Base-by-base conservation (phyloP, 2,329 filamentous ascomycete genomes). In the Cryphonectria carpinicola region DNA sequence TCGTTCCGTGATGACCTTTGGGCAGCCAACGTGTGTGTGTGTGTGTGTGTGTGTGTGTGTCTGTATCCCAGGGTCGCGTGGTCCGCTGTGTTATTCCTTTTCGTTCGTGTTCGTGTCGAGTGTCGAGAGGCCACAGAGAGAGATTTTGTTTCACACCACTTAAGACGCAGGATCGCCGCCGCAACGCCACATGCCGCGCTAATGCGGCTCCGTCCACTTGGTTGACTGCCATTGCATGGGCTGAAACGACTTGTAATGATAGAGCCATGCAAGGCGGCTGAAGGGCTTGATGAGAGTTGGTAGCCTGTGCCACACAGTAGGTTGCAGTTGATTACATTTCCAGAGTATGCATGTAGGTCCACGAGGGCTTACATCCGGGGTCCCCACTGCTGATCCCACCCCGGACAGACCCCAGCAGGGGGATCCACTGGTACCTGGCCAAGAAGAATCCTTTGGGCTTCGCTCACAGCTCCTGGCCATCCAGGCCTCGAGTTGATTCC, bases 211-310 rank as follows among this genome's bases (percentile, higher is more conserved):
- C 22, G 32, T 43, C 52, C 49, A 68, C 41, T 43, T 54, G 28
- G 63, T 49, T 67, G 69, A 41, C 56, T 28, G 28, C 46, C 37
- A 65, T 43, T 32, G 41, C 49, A 65, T 69, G 56, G 43, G 25
- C 64, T 71, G 70, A 66, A 70, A 65, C 67, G 49, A 39, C 22
- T 68, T 64, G 67, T 32, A 39, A 65, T 46, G 61, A 58, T 43
- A 65, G 52, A 46, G 25, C 22, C 39, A 39, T 64, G 37, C 49
- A 54, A n/a, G 43, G 63, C 39, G 49, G 37, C 52, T 58, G 54
- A 32, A 37, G 25, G 25, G 43, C 66, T 54, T 68, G 37, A 39
- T 46, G 61, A 22, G 19, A 4, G 43, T 22, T n/a, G 19, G 19
- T 32, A 58, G 64, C 64, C 32, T 39, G 14, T n/a, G 32, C 37